These are phyloP conservation scores for Striga hermonthica DNA, from an alignment of 305 asterid species.

Conservation along the genomic window DNA sequence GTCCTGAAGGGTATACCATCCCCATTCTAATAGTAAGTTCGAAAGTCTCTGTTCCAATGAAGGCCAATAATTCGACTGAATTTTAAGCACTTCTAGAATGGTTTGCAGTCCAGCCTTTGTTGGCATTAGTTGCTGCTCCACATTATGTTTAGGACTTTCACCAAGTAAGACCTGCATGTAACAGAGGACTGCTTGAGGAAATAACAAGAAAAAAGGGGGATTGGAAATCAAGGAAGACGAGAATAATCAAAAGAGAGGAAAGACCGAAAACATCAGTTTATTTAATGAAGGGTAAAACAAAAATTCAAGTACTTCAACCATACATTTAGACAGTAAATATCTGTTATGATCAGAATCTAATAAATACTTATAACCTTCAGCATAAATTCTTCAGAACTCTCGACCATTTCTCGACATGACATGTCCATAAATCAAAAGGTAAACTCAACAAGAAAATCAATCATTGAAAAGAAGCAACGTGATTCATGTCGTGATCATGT, in stretches of 20 bases:
- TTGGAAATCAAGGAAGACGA: constrained; percentile 15
- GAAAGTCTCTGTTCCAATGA: constrained; percentile 44
- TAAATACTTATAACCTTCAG: constrained; percentile 3
- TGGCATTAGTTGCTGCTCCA: constrained; percentile 50
- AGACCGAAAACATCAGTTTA: background rate
- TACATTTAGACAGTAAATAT: background rate
- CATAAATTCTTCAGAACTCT: background rate
- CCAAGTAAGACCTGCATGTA: constrained; percentile 80
- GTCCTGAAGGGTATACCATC: constrained; percentile 42
- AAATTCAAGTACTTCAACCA: constrained; percentile 9
- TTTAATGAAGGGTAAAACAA: constrained; percentile 3
- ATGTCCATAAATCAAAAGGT: background rate
- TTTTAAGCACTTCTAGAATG: constrained; percentile 61
- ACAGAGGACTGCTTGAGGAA: constrained; percentile 35
- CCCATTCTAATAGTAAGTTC: constrained; percentile 62
- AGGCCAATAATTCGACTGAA: constrained; percentile 83
- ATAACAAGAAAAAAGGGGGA: constrained; percentile 13
- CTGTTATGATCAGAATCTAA: background rate
- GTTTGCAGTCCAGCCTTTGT: constrained; percentile 71
- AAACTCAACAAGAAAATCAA: too few species aligned
- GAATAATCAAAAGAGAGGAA: background rate
- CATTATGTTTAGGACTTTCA: constrained; percentile 48
- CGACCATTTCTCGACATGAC: background rate
- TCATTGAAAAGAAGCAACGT: background rate
- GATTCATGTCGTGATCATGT: constrained; percentile 9